Percentiles rank a stretch among this genome's conserved stretches.
phyloP scores from a whole-genome alignment of 2,329 filamentous ascomycete genomes.

The Fusarium mexicanum region DNA sequence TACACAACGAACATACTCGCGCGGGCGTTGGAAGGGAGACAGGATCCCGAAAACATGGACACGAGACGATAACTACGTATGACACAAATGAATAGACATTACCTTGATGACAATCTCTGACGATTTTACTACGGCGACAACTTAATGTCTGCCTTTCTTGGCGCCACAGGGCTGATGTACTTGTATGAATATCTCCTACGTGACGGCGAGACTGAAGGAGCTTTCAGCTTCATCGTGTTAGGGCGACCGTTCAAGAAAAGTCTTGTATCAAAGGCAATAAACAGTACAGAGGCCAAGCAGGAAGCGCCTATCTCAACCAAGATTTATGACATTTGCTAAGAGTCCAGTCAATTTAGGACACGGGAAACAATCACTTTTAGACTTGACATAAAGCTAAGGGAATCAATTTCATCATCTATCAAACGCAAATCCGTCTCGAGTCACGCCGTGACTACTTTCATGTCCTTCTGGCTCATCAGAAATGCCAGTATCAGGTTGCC shows the following conservation, averaged over 20 bases:
- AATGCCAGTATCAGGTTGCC: constrained; percentile 24
- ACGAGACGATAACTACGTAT: constrained; percentile 23
- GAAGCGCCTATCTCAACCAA: not conserved
- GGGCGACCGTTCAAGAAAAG: not conserved
- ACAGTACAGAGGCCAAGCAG: not conserved
- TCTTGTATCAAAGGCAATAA: not conserved
- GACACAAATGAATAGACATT: constrained; percentile 33
- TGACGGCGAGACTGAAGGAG: not conserved
- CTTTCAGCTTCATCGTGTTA: not conserved
- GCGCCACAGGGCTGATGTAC: not conserved
- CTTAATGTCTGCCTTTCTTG: not conserved
- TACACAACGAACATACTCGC: constrained; percentile 2
- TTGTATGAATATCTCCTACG: not conserved
- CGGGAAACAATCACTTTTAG: not conserved
- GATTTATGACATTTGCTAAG: not conserved
- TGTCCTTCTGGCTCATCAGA: constrained; percentile 16
- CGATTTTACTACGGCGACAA: not conserved
- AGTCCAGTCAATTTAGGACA: not conserved
- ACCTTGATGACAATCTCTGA: not conserved
- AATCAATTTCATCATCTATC: constrained; percentile 49
- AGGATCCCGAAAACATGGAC: constrained; percentile 31
- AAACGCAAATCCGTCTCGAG: constrained; percentile 37
- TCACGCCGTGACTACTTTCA: constrained; percentile 18
- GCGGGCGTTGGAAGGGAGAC: not conserved
- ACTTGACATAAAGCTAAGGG: constrained; percentile 26